Evolutionary conservation across 2,329 filamentous ascomycete species (phyloP), one percentile per base, ranked within the genome.

Genomic region (Clarireedia monteithiana): DNA sequence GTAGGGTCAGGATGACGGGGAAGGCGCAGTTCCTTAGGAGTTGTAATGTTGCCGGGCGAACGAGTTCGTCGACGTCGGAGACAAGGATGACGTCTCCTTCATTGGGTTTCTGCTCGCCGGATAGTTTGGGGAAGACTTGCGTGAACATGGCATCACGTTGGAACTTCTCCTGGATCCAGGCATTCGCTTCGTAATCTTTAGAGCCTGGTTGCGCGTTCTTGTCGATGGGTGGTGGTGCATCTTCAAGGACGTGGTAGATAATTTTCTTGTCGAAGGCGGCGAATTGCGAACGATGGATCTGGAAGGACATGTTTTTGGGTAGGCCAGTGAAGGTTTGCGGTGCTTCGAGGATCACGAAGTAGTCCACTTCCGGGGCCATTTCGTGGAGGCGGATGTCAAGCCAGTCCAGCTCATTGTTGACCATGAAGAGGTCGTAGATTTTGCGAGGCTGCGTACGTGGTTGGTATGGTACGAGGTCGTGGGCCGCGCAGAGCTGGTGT

Each of bases 401-500:
- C 75, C 81, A 83, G 69, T 86, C 83, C 14, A 86, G 73, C 69
- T 86, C 83, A 3, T 74, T 78, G 61, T 83, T 84, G 62, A 85
- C 69, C 73, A 85, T 77, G 63, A 84, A 74, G 2, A 86, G 72
- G 65, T 86, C 83, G 66, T 82, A 83, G 27, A 83, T 71, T 64
- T 80, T 81, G 50, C 79, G 75, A n/a, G 42, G 20, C 12, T 34
- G 44, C 4, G 50, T 10, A 14, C 55, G 51, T 1, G 46, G 20
- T 5, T 48, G 30, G 24, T 51, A 51, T 15, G n/a, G n/a, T 7
- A 36, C 47, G 5, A 55, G 46, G 38, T 38, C 39, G 38, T 55
- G 53, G 4, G 53, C 46, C 27, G 46, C 36, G 10, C 53, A 55
- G 12, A 55, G 46, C 38, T 55, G 53, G 4, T 50, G 26, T 1